Evolutionary conservation across 306 rosid species (phyloP).

Genomic region (Herpetospermum pedunculosum): DNA sequence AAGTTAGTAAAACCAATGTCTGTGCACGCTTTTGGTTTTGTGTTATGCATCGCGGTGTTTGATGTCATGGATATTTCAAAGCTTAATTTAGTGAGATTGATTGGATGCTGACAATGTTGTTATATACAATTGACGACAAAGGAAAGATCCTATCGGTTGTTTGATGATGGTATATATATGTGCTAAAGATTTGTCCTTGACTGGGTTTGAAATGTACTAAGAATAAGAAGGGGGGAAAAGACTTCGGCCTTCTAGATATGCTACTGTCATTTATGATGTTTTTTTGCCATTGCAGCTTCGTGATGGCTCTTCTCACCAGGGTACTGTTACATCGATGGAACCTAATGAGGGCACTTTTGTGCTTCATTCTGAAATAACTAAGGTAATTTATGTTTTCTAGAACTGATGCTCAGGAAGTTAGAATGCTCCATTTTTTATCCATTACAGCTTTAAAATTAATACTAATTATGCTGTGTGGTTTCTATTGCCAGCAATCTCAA

Average conservation of each 20-base stretch:
- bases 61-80: background rate
- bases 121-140: background rate
- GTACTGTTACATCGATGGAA: constrained; percentile 94
- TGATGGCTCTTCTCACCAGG: constrained; percentile 85
- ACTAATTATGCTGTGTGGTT: background rate
- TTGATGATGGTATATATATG: background rate
- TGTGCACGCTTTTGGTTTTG: background rate
- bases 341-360: constrained; percentile 79
- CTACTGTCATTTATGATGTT: background rate
- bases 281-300: constrained; percentile 38
- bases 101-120: background rate
- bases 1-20: background rate
- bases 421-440: background rate
- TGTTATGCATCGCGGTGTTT: background rate
- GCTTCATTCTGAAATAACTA: constrained; percentile 60
- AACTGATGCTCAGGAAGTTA: background rate
- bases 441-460: background rate
- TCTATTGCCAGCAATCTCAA: background rate
- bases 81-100: background rate
- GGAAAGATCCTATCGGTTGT: background rate
- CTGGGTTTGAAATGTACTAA: background rate
- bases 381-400: constrained; percentile 28
- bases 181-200: background rate
- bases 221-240: background rate
- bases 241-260: background rate